Evolutionary conservation across 2,329 filamentous ascomycete genomes (phyloP).

Genomic region (Fusarium sp.): DNA sequence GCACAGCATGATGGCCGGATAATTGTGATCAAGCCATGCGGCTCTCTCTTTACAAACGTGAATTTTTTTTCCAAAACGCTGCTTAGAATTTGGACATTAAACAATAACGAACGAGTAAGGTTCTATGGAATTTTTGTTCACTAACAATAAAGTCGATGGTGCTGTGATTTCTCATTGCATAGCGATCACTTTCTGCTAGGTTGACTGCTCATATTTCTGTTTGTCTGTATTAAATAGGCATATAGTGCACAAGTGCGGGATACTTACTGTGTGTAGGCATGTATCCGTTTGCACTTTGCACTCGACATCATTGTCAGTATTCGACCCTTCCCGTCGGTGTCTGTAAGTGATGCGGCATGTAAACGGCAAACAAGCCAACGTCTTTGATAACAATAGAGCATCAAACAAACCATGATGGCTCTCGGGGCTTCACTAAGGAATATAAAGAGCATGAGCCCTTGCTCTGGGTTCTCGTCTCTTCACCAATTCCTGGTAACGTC

Average conservation of each 20-base stretch:
- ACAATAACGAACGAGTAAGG: no score
- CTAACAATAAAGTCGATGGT: not conserved
- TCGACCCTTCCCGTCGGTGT: slow-evolving; percentile 16
- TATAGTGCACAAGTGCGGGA: not conserved
- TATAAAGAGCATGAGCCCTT: not conserved
- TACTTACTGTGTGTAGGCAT: not conserved
- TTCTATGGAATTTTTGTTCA: not conserved
- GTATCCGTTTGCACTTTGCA: slow-evolving; percentile 2
- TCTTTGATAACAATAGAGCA: not conserved
- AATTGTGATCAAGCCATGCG: no score
- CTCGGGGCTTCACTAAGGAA: not conserved
- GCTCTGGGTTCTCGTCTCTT: not conserved
- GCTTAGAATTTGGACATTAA: no score
- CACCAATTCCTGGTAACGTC: not conserved
- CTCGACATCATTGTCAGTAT: slow-evolving; percentile 1
- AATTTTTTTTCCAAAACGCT: no score
- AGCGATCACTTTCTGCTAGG: no score
- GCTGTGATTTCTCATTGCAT: not conserved
- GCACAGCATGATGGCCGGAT: no score
- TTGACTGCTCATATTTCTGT: not conserved
- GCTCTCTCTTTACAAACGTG: no score
- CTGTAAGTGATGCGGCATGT: slow-evolving; percentile 12
- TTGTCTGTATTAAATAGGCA: not conserved
- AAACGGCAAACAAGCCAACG: slow-evolving; percentile 10
- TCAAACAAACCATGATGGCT: slow-evolving; percentile 1